phyloP scores from a whole-genome alignment of 257 asterid genomes.

The Mentha longifolia region DNA sequence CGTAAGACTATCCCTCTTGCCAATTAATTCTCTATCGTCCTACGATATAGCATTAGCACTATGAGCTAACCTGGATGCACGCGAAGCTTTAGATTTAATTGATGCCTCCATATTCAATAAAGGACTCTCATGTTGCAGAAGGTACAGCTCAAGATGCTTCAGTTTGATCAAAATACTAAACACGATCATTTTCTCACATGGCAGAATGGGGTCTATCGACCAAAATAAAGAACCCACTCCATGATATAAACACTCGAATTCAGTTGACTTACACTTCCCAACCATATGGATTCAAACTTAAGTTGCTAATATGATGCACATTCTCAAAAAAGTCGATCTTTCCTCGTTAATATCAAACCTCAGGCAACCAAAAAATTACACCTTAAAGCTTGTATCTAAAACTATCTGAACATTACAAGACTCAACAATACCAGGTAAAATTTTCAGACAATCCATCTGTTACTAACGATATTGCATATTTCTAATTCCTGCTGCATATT shows the following conservation, averaged over 20 bases:
- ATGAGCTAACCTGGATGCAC: not conserved
- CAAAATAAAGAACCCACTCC: slow-evolving; percentile 2
- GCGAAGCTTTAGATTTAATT: not conserved
- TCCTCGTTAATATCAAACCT: slow-evolving; percentile 1
- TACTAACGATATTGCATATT: slow-evolving; percentile 18
- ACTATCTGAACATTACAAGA: not conserved
- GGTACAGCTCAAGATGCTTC: no score
- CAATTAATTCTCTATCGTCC: not conserved
- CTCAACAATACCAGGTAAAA: no score
- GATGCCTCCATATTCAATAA: not conserved
- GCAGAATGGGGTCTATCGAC: not conserved
- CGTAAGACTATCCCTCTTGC: not conserved
- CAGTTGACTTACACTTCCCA: not conserved
- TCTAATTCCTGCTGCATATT: not conserved
- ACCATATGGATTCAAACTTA: not conserved
- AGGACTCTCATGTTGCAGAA: not conserved
- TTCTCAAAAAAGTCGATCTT: not conserved
- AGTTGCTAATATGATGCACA: slow-evolving; percentile 5
- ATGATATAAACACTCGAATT: not conserved
- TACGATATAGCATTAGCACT: not conserved
- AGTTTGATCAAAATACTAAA: not conserved
- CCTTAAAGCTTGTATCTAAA: not conserved
- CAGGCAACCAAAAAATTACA: slow-evolving; percentile 1
- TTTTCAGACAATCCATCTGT: no score
- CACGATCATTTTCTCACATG: not conserved